Percentiles rank a stretch among this genome's conserved stretches.
These are phyloP conservation scores for Diutina neorugosa DNA, from an alignment of 1,139 yeast genomes.

Conservation along the genomic window DNA sequence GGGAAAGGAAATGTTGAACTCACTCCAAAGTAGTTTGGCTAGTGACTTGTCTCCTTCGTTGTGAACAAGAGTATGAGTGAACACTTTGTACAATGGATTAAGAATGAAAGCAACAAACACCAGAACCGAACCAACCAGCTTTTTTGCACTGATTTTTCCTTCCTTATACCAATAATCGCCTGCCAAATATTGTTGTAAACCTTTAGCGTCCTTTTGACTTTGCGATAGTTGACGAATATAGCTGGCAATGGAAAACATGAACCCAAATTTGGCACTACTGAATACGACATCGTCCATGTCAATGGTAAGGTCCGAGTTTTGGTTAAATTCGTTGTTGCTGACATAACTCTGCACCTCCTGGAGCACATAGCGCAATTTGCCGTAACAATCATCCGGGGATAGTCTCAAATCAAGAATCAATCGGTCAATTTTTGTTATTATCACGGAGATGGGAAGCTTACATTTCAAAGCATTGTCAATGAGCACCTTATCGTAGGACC, in stretches of 20 bases:
- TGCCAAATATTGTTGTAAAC: conserved; percentile 42
- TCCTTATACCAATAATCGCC: conserved; percentile 51
- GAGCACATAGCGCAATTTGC: conserved; percentile 51
- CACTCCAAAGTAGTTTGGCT: conserved; percentile 26
- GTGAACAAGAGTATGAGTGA: conserved; percentile 48
- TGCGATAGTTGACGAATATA: conserved; percentile 45
- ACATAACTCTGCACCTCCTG: conserved; percentile 51
- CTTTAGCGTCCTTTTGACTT: neutral
- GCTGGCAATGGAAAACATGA: conserved; percentile 53
- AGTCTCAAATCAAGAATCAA: conserved; percentile 63
- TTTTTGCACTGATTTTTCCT: conserved; percentile 32
- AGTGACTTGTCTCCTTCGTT: conserved; percentile 28
- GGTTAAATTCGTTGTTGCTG: conserved; percentile 17
- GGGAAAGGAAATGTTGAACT: conserved; percentile 33
- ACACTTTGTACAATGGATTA: conserved; percentile 70
- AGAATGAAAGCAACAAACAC: conserved; percentile 20
- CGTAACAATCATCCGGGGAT: conserved; percentile 64
- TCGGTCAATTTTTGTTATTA: conserved; percentile 79
- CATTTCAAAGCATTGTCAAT: conserved; percentile 36
- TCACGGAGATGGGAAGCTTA: conserved; percentile 42
- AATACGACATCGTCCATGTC: conserved; percentile 55
- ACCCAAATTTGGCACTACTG: conserved; percentile 51
- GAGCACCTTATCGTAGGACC: conserved; percentile 36
- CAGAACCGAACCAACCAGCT: neutral
- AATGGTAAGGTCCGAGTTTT: conserved; percentile 41